Evolutionary conservation across 768 basidiomycete species (phyloP).

Genomic region (Russula vinacea): DNA sequence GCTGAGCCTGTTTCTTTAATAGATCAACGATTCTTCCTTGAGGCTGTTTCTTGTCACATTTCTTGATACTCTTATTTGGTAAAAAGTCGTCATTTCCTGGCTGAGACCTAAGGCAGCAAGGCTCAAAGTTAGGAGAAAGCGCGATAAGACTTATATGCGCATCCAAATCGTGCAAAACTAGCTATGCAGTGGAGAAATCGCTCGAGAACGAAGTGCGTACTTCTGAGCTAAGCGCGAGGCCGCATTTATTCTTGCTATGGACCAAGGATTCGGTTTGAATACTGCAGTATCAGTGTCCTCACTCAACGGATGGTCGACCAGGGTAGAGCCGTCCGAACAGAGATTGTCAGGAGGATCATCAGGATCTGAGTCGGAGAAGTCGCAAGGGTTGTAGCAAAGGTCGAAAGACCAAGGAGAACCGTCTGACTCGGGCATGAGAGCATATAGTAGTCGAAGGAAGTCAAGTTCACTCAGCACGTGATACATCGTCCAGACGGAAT

Average conservation of each 20-base stretch:
- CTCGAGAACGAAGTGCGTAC: constrained; percentile 12
- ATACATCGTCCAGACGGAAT: background rate
- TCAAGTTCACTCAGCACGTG: background rate
- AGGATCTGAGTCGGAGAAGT: constrained; percentile 31
- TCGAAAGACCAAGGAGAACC: constrained; percentile 36
- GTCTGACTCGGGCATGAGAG: constrained; percentile 10
- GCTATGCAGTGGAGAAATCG: background rate
- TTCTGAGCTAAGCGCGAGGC: constrained; percentile 43
- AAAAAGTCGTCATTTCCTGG: background rate
- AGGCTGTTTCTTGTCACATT: constrained; percentile 26
- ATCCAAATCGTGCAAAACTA: background rate
- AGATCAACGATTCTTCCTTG: constrained; percentile 44
- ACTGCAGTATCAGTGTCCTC: constrained; percentile 50
- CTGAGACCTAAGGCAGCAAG: constrained; percentile 10
- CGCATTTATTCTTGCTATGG: constrained; percentile 77
- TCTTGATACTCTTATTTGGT: background rate
- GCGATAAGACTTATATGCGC: constrained; percentile 12
- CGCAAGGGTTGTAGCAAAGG: constrained; percentile 33
- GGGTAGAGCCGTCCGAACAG: constrained; percentile 21
- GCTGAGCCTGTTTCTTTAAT: constrained; percentile 45
- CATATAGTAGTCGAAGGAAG: background rate
- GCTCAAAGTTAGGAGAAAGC: constrained; percentile 6
- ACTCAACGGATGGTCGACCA: constrained; percentile 40
- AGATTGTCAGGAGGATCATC: constrained; percentile 24
- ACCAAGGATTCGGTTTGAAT: constrained; percentile 77